A percentile compares a stretch with the other conserved stretches of the same genome.
phyloP scores from a whole-genome alignment of 2,329 filamentous ascomycete species.

The Epicoccum sorghinum region DNA sequence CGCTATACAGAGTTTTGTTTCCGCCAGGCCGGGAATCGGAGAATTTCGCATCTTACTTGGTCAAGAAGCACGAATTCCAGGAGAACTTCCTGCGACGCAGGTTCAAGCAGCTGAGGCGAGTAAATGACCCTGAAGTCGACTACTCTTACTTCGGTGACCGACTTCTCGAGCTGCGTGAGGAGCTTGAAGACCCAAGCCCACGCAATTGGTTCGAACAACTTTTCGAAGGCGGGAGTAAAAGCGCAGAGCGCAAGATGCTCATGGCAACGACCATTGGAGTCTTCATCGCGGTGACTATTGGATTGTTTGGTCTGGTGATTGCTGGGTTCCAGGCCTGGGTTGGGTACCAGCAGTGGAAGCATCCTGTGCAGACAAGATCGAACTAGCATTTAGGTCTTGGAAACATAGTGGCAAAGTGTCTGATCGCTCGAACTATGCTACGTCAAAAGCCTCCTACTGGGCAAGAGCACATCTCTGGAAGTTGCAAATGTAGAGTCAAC shows the following conservation, averaged over 20 bases:
- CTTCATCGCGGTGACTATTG: conserved; percentile 36
- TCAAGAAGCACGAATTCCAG: background rate
- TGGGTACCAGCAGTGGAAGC: conserved; percentile 42
- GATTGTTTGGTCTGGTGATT: conserved; percentile 30
- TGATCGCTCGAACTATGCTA: too few relatives aligned
- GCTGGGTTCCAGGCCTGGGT: conserved; percentile 42
- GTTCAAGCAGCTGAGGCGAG: too few relatives aligned
- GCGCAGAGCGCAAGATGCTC: conserved; percentile 37
- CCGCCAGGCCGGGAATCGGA: too few relatives aligned
- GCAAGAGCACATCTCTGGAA: too few relatives aligned
- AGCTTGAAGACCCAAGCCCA: conserved; percentile 31
- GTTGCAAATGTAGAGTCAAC: too few relatives aligned
- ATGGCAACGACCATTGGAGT: conserved; percentile 42
- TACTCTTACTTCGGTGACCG: conserved; percentile 37
- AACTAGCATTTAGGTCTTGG: too few relatives aligned
- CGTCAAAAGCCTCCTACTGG: too few relatives aligned
- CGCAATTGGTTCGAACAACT: conserved; percentile 27
- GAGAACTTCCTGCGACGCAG: background rate
- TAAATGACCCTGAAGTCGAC: conserved; percentile 25
- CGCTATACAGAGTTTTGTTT: too few relatives aligned
- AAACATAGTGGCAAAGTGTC: too few relatives aligned
- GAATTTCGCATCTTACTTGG: background rate
- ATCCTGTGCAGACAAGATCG: conserved; percentile 18
- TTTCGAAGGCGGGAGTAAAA: conserved; percentile 20
- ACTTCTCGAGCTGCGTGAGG: conserved; percentile 30